Evolutionary conservation across 176 grass and related monocot species (phyloP).

Genomic region (Carex kokanica): DNA sequence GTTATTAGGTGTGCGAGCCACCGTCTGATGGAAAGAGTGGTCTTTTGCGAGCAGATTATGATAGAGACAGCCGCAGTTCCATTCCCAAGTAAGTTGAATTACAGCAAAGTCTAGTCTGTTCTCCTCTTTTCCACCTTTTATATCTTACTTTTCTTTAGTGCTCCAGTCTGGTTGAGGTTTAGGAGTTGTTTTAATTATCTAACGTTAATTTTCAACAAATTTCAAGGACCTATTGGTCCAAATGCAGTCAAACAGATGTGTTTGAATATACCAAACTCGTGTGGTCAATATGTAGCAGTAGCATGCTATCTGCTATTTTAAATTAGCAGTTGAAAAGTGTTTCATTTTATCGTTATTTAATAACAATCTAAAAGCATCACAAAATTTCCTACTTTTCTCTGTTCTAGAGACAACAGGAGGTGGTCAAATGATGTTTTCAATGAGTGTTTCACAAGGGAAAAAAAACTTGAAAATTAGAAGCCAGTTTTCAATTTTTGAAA

Average conservation of each 20-base stretch:
- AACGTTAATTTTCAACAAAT: neutral
- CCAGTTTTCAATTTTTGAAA: neutral
- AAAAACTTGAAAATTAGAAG: neutral
- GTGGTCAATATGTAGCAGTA: neutral
- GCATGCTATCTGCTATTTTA: neutral
- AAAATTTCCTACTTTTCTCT: neutral
- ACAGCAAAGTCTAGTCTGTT: neutral
- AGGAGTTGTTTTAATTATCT: neutral
- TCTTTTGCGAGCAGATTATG: constrained; percentile 75
- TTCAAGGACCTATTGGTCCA: neutral
- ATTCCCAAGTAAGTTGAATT: constrained; percentile 44
- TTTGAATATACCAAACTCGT: neutral
- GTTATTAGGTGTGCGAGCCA: constrained; percentile 69
- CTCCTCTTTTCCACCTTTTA: neutral
- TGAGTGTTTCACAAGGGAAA: neutral
- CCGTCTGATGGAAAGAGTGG: constrained; percentile 79
- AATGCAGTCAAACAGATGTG: neutral
- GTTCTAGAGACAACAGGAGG: neutral
- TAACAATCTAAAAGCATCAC: neutral
- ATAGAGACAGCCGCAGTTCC: constrained; percentile 36
- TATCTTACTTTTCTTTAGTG: neutral
- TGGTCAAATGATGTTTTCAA: neutral
- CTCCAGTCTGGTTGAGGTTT: neutral
- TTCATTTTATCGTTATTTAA: neutral
- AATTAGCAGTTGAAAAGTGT: neutral